A percentile compares a stretch with the other conserved stretches of the same genome.
phyloP scores from a whole-genome alignment of 2,329 filamentous ascomycete species.

The Fusarium musae region DNA sequence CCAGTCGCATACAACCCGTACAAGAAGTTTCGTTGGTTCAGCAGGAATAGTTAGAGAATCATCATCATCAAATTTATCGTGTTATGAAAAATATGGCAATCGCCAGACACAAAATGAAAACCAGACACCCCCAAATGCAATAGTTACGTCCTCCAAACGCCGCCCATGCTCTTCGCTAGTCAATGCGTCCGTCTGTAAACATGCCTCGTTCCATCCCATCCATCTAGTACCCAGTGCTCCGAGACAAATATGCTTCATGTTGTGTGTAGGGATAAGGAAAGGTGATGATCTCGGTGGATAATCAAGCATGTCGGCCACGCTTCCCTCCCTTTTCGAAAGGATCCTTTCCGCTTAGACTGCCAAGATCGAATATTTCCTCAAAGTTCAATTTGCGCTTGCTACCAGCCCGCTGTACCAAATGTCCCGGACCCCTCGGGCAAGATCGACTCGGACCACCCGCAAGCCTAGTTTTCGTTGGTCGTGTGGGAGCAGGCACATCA shows the following conservation, averaged over 20 bases:
- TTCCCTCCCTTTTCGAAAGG: constrained; percentile 62
- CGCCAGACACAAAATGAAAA: constrained; percentile 34
- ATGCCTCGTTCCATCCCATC: constrained; percentile 46
- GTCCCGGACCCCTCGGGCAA: constrained; percentile 47
- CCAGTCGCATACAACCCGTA: background rate
- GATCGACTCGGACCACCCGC: constrained; percentile 39
- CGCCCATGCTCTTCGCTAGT: constrained; percentile 51
- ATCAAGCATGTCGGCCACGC: constrained; percentile 60
- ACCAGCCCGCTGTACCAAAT: constrained; percentile 72
- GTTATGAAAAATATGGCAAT: constrained; percentile 33
- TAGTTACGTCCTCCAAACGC: constrained; percentile 52
- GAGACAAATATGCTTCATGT: constrained; percentile 28
- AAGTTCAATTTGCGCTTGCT: constrained; percentile 79
- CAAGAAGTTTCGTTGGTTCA: background rate
- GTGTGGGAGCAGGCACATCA: constrained; percentile 43
- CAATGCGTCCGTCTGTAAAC: constrained; percentile 50
- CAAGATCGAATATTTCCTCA: constrained; percentile 77
- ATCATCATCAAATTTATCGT: constrained; percentile 25
- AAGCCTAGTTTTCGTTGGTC: constrained; percentile 47
- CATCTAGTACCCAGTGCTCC: constrained; percentile 42
- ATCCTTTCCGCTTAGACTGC: constrained; percentile 72
- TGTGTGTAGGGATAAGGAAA: constrained; percentile 19
- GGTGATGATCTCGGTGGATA: background rate
- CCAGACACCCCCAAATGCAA: constrained; percentile 43
- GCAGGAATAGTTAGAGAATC: background rate